These are phyloP conservation scores for Trichophyton mentagrophytes DNA, from an alignment of 2,329 filamentous ascomycete species.

Conservation along the genomic window DNA sequence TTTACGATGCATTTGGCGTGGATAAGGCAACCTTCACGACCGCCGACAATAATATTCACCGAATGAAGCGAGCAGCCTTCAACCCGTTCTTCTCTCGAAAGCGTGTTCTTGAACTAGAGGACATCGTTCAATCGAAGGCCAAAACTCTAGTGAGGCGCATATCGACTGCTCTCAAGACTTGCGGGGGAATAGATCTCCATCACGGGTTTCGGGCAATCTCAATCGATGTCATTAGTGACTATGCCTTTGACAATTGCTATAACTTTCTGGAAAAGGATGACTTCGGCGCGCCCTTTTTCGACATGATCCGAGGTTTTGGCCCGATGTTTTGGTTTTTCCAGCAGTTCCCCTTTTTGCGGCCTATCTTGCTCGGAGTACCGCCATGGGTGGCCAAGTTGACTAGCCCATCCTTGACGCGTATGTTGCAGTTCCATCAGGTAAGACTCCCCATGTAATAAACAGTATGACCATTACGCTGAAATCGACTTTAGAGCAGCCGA, in stretches of 20 bases:
- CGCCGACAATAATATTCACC: slow-evolving; percentile 17
- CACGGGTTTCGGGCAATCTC: background rate
- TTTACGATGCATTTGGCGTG: slow-evolving; percentile 19
- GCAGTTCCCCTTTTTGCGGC: slow-evolving; percentile 15
- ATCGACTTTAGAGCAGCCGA: slow-evolving; percentile 8
- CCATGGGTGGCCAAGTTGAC: slow-evolving; percentile 13
- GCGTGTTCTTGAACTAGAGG: slow-evolving; percentile 14
- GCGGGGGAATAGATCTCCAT: background rate
- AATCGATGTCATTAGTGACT: slow-evolving; percentile 4
- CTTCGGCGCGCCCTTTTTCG: slow-evolving; percentile 16
- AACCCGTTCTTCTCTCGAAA: slow-evolving; percentile 19
- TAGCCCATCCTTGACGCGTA: slow-evolving; percentile 10
- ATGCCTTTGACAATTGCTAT: slow-evolving; percentile 18
- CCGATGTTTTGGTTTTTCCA: slow-evolving; percentile 18
- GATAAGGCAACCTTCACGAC: slow-evolving; percentile 22
- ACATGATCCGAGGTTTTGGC: slow-evolving; percentile 15
- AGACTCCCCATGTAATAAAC: background rate
- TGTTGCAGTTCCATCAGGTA: slow-evolving; percentile 15
- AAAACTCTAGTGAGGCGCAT: slow-evolving; percentile 17
- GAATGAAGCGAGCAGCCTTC: slow-evolving; percentile 17
- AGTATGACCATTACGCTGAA: background rate
- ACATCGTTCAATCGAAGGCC: slow-evolving; percentile 15
- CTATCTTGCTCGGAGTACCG: slow-evolving; percentile 12
- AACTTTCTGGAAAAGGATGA: slow-evolving; percentile 13
- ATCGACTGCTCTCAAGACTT: slow-evolving; percentile 10